Conservation (phyloP, 108 stramenopile genomes). For the Cyclostephanos tholiformis region DNA sequence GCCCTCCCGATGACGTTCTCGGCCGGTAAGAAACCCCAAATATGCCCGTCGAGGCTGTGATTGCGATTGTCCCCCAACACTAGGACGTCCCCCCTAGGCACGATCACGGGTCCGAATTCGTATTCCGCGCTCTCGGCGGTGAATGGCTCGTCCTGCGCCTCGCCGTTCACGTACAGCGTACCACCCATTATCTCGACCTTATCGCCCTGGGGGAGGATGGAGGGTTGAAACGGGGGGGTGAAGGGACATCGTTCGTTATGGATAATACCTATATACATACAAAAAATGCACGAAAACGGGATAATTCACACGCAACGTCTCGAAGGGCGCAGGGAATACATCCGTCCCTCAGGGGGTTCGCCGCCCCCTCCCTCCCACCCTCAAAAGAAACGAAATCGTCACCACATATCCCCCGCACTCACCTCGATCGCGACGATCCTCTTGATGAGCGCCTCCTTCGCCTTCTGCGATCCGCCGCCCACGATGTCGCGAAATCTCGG, state of each 20-base stretch:
- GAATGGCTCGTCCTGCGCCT: constrained; percentile 86
- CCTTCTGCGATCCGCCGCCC: constrained; percentile 57
- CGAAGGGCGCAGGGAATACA: too few species aligned
- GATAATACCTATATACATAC: too few species aligned
- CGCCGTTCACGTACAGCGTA: constrained; percentile 88
- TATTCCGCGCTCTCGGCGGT: constrained; percentile 88
- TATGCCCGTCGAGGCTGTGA: constrained; percentile 88
- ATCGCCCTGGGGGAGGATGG: constrained; percentile 63
- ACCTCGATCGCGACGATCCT: constrained; percentile 93
- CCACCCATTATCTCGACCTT: constrained; percentile 88
- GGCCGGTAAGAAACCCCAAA: constrained; percentile 79
- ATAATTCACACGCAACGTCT: background rate
- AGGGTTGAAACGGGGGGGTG: background rate
- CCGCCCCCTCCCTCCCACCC: too few species aligned
- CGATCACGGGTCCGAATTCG: constrained; percentile 83
- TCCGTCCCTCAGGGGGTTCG: too few species aligned
- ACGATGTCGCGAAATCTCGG: constrained; percentile 81
- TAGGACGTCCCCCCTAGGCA: constrained; percentile 83
- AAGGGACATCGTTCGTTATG: too few species aligned
- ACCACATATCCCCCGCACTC: too few species aligned
- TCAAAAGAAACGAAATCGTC: background rate
- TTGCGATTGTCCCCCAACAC: constrained; percentile 93
- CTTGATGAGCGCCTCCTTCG: constrained; percentile 93
- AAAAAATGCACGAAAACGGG: constrained; percentile 5
- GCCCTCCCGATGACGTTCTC: constrained; percentile 71